phyloP scores from a whole-genome alignment of 2,329 filamentous ascomycete genomes.

The Calycina herbarum region DNA sequence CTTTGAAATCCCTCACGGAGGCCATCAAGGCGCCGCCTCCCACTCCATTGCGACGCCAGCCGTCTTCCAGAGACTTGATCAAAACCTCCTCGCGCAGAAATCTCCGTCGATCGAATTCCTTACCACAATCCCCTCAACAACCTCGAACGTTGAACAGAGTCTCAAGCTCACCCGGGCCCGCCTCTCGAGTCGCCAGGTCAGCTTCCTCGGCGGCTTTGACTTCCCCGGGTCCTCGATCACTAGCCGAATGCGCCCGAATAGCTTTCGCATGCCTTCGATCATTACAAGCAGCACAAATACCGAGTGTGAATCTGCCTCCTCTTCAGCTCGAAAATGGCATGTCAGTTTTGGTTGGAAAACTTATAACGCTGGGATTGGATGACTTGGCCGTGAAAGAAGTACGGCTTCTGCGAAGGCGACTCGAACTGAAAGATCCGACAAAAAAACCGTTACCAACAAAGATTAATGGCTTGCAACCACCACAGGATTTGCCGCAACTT shows the following conservation, averaged over 20 bases:
- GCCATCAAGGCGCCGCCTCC: constrained; percentile 52
- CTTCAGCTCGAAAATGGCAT: constrained; percentile 74
- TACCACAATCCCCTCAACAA: constrained; percentile 61
- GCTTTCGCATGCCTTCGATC: constrained; percentile 66
- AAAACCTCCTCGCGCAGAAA: constrained; percentile 43
- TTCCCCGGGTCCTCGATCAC: constrained; percentile 39
- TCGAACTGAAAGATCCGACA: constrained; percentile 49
- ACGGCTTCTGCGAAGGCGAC: constrained; percentile 60
- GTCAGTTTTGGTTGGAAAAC: constrained; percentile 65
- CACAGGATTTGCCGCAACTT: constrained; percentile 55
- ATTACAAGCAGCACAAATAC: constrained; percentile 50
- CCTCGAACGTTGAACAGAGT: constrained; percentile 62
- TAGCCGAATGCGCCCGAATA: constrained; percentile 63
- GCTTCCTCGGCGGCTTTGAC: constrained; percentile 39
- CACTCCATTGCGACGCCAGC: constrained; percentile 24
- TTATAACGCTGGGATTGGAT: constrained; percentile 64
- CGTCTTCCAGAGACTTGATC: constrained; percentile 37
- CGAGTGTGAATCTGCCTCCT: constrained; percentile 55
- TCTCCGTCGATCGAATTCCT: constrained; percentile 55
- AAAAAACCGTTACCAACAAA: constrained; percentile 32
- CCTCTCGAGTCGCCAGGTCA: constrained; percentile 43
- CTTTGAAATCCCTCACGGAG: constrained; percentile 68
- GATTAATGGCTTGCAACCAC: constrained; percentile 40
- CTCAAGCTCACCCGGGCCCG: constrained; percentile 56
- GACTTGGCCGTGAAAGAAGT: constrained; percentile 71